A percentile compares a stretch with the other conserved stretches of the same genome.
Conservation (phyloP, 2,329 filamentous ascomycete genomes). For the Alternaria incomplexa region DNA sequence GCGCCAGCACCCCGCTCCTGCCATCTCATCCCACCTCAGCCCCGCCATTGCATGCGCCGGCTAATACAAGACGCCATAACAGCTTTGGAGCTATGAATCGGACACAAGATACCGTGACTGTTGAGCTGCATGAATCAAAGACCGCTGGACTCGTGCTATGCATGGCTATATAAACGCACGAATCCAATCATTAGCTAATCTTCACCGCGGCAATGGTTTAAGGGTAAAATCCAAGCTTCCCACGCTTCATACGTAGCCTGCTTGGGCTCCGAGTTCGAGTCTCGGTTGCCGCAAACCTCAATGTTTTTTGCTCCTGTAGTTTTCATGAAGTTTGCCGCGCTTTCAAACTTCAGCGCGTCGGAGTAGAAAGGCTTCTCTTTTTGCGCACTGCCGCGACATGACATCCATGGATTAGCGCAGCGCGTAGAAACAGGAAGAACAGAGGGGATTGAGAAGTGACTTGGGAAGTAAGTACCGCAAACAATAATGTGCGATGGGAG, state of each 20-base stretch:
- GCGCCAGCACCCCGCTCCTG: constrained; percentile 6
- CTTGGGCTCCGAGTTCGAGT: constrained; percentile 38
- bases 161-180: no score
- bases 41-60: neutral
- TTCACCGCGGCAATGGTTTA: constrained; percentile 33
- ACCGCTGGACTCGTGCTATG: no score
- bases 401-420: accelerated
- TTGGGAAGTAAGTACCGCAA: neutral
- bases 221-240: constrained; percentile 42
- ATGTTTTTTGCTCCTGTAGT: neutral
- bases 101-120: no score
- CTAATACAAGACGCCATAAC: neutral
- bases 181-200: neutral
- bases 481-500: neutral
- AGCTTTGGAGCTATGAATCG: no score
- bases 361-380: neutral
- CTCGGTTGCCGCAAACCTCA: constrained; percentile 25
- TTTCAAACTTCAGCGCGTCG: neutral
- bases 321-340: neutral
- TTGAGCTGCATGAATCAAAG: no score
- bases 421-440: neutral
- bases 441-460: neutral
- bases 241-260: constrained; percentile 21
- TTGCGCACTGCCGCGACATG: neutral
- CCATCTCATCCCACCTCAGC: neutral